phyloP scores from a whole-genome alignment of 1,139 yeast genomes.

The Candida anutae region DNA sequence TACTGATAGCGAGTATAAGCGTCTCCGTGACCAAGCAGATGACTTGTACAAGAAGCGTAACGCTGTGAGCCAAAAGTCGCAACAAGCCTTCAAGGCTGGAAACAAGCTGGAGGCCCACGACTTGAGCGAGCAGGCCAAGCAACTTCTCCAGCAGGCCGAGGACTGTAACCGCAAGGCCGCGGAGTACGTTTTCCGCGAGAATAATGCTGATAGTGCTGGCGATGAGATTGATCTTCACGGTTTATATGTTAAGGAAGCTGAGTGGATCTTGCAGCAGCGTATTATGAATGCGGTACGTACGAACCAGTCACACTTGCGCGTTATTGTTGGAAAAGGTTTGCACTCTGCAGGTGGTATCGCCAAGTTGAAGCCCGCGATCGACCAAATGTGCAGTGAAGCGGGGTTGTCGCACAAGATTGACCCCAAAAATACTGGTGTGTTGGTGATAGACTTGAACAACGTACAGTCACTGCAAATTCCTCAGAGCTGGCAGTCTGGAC shows the following conservation, averaged over 20 bases:
- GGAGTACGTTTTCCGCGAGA: conserved; percentile 79
- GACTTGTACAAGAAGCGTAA: conserved; percentile 52
- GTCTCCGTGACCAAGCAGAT: conserved; percentile 62
- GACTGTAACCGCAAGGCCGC: conserved; percentile 74
- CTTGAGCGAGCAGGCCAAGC: conserved; percentile 62
- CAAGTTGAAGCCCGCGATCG: conserved; percentile 85
- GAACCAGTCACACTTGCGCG: conserved; percentile 48
- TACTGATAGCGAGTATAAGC: conserved; percentile 55
- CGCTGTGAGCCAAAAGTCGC: conserved; percentile 58
- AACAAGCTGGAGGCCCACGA: conserved; percentile 67
- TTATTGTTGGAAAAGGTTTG: conserved; percentile 91
- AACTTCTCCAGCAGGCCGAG: conserved; percentile 55
- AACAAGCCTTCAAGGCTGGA: conserved; percentile 67
- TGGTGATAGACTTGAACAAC: conserved; percentile 54
- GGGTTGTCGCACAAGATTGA: conserved; percentile 56
- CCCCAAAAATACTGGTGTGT: conserved; percentile 69
- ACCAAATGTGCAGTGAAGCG: conserved; percentile 62
- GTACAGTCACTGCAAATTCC: conserved; percentile 41
- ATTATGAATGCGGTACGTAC: conserved; percentile 58
- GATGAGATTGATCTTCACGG: conserved; percentile 95
- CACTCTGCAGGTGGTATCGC: conserved; percentile 81
- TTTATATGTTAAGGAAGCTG: conserved; percentile 81
- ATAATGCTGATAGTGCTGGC: conserved; percentile 73
- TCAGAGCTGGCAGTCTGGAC: conserved; percentile 32
- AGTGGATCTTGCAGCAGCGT: conserved; percentile 64